These are phyloP conservation scores for Amanita rimosa DNA, from an alignment of 768 basidiomycete species.

Conservation along the genomic window DNA sequence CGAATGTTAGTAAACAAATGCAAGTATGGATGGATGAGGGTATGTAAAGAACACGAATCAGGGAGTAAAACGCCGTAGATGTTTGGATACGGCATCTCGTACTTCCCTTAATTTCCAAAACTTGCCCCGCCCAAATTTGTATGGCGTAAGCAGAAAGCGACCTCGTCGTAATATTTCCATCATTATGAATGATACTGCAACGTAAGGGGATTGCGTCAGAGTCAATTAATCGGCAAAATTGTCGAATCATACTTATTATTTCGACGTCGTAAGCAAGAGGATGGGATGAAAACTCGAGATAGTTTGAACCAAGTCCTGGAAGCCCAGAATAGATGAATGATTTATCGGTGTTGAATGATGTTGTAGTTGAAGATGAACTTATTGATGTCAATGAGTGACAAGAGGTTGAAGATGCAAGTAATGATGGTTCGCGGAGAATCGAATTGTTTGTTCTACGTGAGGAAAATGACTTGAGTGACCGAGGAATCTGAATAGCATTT, in stretches of 20 bases:
- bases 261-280: conserved; percentile 37
- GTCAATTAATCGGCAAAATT: not conserved
- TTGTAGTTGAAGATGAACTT: conserved; percentile 13
- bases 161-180: conserved; percentile 55
- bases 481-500: conserved; percentile 33
- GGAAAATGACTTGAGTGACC: conserved; percentile 14
- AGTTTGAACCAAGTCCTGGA: conserved; percentile 42
- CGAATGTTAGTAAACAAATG: not conserved
- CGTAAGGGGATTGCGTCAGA: conserved; percentile 7
- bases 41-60: not conserved
- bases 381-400: conserved; percentile 1
- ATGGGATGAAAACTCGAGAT: conserved; percentile 44
- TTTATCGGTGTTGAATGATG: conserved; percentile 17
- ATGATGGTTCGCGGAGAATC: conserved; percentile 9
- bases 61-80: conserved; percentile 23
- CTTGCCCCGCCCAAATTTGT: conserved; percentile 35
- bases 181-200: conserved; percentile 47
- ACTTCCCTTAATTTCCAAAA: conserved; percentile 36
- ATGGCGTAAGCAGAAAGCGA: conserved; percentile 40
- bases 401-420: conserved; percentile 7
- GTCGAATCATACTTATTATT: conserved; percentile 32
- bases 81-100: conserved; percentile 23
- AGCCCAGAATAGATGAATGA: conserved; percentile 38
- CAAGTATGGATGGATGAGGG: not conserved
- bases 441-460: conserved; percentile 11